phyloP scores from a whole-genome alignment of 345 rosid genomes.

The Eucalyptus sp. region DNA sequence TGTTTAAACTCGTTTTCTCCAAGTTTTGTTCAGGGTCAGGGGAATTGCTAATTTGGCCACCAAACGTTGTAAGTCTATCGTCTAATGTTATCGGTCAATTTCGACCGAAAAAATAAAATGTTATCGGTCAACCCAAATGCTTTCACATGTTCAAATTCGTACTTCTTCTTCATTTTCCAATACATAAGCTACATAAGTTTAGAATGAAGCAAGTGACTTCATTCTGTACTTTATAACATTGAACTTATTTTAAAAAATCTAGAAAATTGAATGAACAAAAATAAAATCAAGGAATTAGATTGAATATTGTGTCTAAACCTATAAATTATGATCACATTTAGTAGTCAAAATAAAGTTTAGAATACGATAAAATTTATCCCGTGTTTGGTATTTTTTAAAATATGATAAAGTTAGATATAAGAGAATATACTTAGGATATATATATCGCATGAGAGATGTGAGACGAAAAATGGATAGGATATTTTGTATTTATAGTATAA shows the following conservation, averaged over 20 bases:
- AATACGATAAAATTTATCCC: background rate
- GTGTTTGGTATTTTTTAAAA: no score
- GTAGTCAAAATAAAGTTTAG: no score
- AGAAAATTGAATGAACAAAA: background rate
- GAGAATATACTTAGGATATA: no score
- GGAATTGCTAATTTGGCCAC: background rate
- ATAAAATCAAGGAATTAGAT: background rate
- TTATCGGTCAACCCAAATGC: background rate
- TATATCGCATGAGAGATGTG: background rate
- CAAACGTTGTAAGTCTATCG: background rate
- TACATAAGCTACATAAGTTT: background rate
- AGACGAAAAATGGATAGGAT: background rate
- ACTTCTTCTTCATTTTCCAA: background rate
- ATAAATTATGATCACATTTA: background rate
- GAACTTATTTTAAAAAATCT: background rate
- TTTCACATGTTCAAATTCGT: background rate
- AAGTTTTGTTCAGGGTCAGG: background rate
- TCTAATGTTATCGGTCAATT: background rate
- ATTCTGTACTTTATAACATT: no score
- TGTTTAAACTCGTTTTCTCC: no score
- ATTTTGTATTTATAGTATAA: no score
- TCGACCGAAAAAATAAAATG: no score
- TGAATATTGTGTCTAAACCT: accelerated
- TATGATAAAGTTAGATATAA: no score
- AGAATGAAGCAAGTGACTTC: background rate